Conservation (phyloP, 2,329 filamentous ascomycete genomes). For the Fusarium irregulare region DNA sequence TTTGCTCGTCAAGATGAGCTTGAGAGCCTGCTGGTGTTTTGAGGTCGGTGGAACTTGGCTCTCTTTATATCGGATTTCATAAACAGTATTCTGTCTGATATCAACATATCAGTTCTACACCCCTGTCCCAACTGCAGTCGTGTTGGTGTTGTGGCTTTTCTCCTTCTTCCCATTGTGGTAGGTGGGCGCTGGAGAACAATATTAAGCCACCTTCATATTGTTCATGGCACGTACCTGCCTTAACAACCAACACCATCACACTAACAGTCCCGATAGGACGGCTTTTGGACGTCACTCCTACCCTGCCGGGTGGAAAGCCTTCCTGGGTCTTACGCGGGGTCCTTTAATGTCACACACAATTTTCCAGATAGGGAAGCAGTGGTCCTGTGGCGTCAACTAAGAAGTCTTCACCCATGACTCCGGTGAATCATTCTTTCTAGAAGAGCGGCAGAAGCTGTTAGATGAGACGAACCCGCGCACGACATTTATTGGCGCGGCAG, state of each 20-base stretch:
- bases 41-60: not conserved
- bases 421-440: constrained; percentile 15
- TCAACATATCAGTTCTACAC: not conserved
- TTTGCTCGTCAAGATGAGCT: constrained; percentile 5
- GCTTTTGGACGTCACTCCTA: not conserved
- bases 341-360: constrained; percentile 2
- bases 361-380: not conserved
- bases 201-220: constrained; percentile 41
- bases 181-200: constrained; percentile 41
- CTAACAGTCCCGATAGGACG: constrained; percentile 11
- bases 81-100: not conserved
- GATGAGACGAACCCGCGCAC: not conserved
- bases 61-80: constrained; percentile 28
- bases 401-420: not conserved
- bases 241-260: constrained; percentile 18
- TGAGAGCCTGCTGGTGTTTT: not conserved
- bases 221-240: constrained; percentile 32
- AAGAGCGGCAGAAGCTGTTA: constrained; percentile 24
- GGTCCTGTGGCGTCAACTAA: constrained; percentile 8
- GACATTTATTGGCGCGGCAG: not conserved
- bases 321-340: not conserved
- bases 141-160: constrained; percentile 15
- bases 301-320: not conserved
- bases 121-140: constrained; percentile 1
- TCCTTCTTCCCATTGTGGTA: constrained; percentile 12